phyloP scores from a whole-genome alignment of 2,329 filamentous ascomycete genomes.

The Fusarium liriodendri region DNA sequence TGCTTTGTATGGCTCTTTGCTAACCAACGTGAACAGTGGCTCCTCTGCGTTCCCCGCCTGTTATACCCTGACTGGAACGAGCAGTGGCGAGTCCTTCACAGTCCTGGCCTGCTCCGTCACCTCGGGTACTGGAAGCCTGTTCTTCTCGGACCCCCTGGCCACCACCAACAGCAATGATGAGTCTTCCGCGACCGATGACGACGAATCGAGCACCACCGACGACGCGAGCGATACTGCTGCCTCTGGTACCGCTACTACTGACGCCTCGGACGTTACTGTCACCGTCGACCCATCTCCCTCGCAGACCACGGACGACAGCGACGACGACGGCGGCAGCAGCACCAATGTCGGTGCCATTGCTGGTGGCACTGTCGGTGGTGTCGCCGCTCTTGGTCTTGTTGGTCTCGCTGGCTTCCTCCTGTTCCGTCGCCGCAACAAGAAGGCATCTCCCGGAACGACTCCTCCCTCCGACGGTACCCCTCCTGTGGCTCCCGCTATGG shows the following conservation, averaged over 20 bases:
- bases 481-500: constrained; percentile 33
- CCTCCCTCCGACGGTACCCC: constrained; percentile 12
- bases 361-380: constrained; percentile 60
- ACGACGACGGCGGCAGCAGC: constrained; percentile 33
- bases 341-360: constrained; percentile 56
- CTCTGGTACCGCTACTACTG: not conserved
- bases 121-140: constrained; percentile 40
- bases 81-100: constrained; percentile 33
- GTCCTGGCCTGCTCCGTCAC: constrained; percentile 44
- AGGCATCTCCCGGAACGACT: constrained; percentile 41
- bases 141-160: constrained; percentile 47
- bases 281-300: constrained; percentile 16
- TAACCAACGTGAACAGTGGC: constrained; percentile 31
- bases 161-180: constrained; percentile 1
- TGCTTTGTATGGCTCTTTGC: not conserved
- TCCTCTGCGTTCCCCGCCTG: constrained; percentile 31
- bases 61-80: constrained; percentile 46
- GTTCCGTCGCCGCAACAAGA: constrained; percentile 51
- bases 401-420: constrained; percentile 54
- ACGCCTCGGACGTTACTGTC: constrained; percentile 8
- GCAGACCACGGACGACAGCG: constrained; percentile 42
- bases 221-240: constrained; percentile 9
- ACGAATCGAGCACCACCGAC: constrained; percentile 15
- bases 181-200: constrained; percentile 9
- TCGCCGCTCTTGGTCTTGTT: constrained; percentile 55